Evolutionary conservation across 768 basidiomycete genomes (phyloP), one percentile per base, ranked within the genome.

Genomic region (Leccinum subtestaceum): DNA sequence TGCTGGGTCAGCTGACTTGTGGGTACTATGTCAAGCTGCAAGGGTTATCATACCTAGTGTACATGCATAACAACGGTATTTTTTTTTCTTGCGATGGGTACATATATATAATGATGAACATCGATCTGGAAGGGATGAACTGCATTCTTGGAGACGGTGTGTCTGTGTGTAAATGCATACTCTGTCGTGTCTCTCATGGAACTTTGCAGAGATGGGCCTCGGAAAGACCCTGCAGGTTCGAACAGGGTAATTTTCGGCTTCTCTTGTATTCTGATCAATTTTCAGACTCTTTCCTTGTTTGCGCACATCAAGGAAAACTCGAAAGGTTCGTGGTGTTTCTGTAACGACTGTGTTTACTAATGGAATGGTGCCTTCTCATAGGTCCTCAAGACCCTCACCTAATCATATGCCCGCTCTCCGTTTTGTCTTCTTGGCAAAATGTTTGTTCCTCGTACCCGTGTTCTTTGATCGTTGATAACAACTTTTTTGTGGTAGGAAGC

Each of bases 341-440:
- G 21, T 21, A 12, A 52, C 15, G 12, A 10, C 8, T 5, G 17
- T 50, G 19, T 50, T 52, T 46, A 1, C n/a, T 45, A 17, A 19
- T 49, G 23, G 19, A 52, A 49, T 36, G 3, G 23, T 23, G 12
- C 52, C 1, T 50, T 52, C 8, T 47, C 19, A 36, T 54, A 80
- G 80, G 74, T 9, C 62, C 58, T n/a, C 71, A 70, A 23, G 84
- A 84, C 34, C 86, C 88, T 10, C 87, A 89, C 71, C 79, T 91
- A 27, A 81, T 91, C 49, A 80, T 90, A 55, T 90, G 88, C 65
- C 89, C 89, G 0, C 78, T 91, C 3, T 88, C 87, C 8, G 85
- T 87, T 36, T 72, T 87, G 21, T 79, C 81, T 0, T 79, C 84
- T 6, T 87, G 85, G 85, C 74, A 82, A 67, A 68, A 76, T 52